Base-by-base conservation (phyloP, 108 stramenopile species). In the Cyclotella sp. region DNA sequence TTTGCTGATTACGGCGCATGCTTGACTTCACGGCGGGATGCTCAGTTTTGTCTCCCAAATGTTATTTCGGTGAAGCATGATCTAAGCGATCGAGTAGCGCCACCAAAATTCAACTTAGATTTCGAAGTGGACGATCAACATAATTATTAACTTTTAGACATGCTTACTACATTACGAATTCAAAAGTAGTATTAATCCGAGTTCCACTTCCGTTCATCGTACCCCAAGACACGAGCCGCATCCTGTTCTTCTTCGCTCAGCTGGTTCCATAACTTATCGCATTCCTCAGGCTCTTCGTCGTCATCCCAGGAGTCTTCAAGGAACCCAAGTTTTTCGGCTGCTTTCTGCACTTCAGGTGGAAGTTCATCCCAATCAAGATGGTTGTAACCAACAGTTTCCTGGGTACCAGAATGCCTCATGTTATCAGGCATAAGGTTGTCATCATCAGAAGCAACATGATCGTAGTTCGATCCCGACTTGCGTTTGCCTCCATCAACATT, bases 231-330 rank as follows among this genome's bases (percentile, higher is more conserved):
- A 16, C 34, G 30, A 39, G 60, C 60, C 0, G 60, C 60, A 34
- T 30, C 34, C 15, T 12, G 29, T 21, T 61, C 30, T 39, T 39
- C 30, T 14, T 61, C 30, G 29, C 14, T 61, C 0, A 61, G 60
- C 14, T 39, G 12, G 8, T n/a, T 39, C 60, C 60, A 61, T 1
- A 1, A 0, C n/a, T n/a, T 61, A 14, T 61, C 60, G 14, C 60
- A 61, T 61, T 61, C 60, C 29, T 61, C 60, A 1, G 60, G 60
- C 12, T 61, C 60, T 61, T 61, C 60, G 19, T 61, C 60, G 11
- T 61, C 60, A 39, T 61, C 60, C 60, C 60, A 61, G 7, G 34
- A 39, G 2, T 61, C 60, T 61, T 61, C 60, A 39, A 34, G 12
- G n/a, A 39, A 61, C 30, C 60, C 60, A 2, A 61, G n/a, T 21